A percentile compares a stretch with the other conserved stretches of the same genome.
Evolutionary conservation across 2,329 filamentous ascomycete species (phyloP).

Genomic region (Pyrenochaeta sp.): DNA sequence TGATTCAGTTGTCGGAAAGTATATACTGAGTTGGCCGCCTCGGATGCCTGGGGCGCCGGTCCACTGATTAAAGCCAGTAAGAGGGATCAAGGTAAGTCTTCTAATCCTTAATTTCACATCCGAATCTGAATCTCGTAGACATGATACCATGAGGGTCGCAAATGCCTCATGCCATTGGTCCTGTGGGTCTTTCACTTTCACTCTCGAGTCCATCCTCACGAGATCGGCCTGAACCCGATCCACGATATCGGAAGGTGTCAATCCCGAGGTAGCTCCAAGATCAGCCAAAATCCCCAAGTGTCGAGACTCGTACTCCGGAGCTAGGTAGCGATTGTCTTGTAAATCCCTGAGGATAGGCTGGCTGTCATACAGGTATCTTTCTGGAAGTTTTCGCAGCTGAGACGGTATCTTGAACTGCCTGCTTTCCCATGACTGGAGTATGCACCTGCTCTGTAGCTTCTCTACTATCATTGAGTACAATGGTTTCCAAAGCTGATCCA

Average conservation of each 20-base stretch:
- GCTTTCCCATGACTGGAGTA: constrained; percentile 19
- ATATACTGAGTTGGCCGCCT: constrained; percentile 11
- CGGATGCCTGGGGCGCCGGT: constrained; percentile 11
- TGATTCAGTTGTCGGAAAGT: constrained; percentile 17
- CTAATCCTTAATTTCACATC: constrained; percentile 3
- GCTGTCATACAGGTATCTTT: not conserved
- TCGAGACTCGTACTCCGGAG: constrained; percentile 13
- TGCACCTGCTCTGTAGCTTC: constrained; percentile 4
- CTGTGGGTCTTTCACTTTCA: constrained; percentile 2
- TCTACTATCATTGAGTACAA: constrained; percentile 11
- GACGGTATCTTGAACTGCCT: constrained; percentile 11
- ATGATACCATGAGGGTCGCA: constrained; percentile 4
- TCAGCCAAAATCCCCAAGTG: constrained; percentile 3
- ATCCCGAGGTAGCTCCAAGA: constrained; percentile 5
- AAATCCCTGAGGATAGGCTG: constrained; percentile 21
- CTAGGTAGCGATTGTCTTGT: constrained; percentile 18
- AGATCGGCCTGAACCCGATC: constrained; percentile 16
- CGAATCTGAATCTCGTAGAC: not conserved
- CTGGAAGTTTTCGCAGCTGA: constrained; percentile 4
- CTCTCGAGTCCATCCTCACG: not conserved
- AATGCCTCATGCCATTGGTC: constrained; percentile 25
- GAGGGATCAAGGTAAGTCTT: constrained; percentile 20
- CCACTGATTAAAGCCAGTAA: constrained; percentile 14
- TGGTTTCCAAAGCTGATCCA: constrained; percentile 15
- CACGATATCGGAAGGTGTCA: constrained; percentile 4